phyloP scores from a whole-genome alignment of 1,139 yeast genomes.

The Saccharomyces uvarum region DNA sequence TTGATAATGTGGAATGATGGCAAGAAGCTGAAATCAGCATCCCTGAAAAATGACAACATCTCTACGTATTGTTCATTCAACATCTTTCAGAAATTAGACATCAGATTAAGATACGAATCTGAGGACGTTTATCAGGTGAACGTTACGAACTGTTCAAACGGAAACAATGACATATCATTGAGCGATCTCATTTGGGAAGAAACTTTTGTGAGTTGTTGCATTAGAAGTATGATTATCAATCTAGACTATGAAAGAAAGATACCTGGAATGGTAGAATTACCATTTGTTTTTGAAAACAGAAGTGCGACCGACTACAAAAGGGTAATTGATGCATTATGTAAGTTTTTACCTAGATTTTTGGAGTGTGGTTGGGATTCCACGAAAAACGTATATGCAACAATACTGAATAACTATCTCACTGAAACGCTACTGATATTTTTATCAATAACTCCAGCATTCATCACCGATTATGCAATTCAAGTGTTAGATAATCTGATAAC shows the following conservation, averaged over 20 bases:
- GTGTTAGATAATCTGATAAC: constrained; percentile 40
- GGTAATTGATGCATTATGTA: constrained; percentile 53
- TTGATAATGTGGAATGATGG: constrained; percentile 42
- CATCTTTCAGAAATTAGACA: constrained; percentile 58
- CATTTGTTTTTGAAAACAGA: constrained; percentile 30
- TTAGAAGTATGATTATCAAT: constrained; percentile 61
- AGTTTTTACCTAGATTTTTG: constrained; percentile 58
- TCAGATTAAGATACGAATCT: constrained; percentile 57
- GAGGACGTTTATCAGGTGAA: constrained; percentile 39
- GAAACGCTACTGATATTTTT: constrained; percentile 63
- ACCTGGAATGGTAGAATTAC: constrained; percentile 46
- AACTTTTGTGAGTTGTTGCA: constrained; percentile 63
- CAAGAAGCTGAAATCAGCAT: constrained; percentile 6
- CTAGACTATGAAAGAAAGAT: constrained; percentile 56
- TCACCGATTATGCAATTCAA: constrained; percentile 47
- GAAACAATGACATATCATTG: constrained; percentile 13
- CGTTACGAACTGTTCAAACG: constrained; percentile 31
- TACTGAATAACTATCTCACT: constrained; percentile 62
- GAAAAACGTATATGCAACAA: constrained; percentile 50
- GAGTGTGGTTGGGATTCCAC: constrained; percentile 54
- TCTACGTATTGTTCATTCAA: constrained; percentile 57
- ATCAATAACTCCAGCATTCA: constrained; percentile 51
- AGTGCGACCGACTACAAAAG: constrained; percentile 38
- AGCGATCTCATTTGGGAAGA: constrained; percentile 59
- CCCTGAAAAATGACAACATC: constrained; percentile 29